Evolutionary conservation across 495 filamentous ascomycete genomes (phyloP).

Genomic region (Aspergillus cavernicola): DNA sequence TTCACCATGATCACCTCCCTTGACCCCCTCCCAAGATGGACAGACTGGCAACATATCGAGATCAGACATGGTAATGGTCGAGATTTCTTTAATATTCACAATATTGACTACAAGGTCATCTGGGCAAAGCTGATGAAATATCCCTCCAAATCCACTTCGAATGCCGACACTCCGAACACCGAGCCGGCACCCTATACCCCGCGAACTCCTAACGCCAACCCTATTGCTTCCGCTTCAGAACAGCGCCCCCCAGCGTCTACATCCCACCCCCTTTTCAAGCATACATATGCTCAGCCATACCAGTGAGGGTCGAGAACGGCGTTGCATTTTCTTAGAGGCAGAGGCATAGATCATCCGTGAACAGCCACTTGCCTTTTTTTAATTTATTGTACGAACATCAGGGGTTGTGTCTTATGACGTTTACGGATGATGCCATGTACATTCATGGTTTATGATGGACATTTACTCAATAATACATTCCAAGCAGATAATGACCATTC

Average conservation of each 20-base stretch:
- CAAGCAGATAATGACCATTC: neutral
- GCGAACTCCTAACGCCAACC: neutral
- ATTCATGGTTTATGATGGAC: neutral
- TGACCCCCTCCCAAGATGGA: conserved; percentile 26
- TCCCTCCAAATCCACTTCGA: neutral
- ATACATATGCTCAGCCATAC: conserved; percentile 11
- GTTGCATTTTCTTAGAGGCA: conserved; percentile 4
- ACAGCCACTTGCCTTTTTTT: no score
- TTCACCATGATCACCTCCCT: conserved; percentile 25
- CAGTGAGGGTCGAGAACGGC: neutral
- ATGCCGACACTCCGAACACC: neutral
- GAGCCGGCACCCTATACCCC: conserved; percentile 2
- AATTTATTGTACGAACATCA: neutral
- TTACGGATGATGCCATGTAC: neutral
- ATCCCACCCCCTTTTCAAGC: neutral
- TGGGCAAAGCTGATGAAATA: conserved; percentile 6
- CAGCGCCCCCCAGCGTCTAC: no score
- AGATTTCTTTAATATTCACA: conserved; percentile 16
- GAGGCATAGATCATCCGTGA: no score
- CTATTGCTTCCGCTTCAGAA: neutral
- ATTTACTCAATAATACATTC: neutral
- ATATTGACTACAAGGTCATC: conserved; percentile 16
- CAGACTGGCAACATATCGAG: conserved; percentile 33
- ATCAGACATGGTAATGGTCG: conserved; percentile 11
- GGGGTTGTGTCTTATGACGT: neutral